Conservation (phyloP, 208 protist genomes). For the Trypanosoma grayi region DNA sequence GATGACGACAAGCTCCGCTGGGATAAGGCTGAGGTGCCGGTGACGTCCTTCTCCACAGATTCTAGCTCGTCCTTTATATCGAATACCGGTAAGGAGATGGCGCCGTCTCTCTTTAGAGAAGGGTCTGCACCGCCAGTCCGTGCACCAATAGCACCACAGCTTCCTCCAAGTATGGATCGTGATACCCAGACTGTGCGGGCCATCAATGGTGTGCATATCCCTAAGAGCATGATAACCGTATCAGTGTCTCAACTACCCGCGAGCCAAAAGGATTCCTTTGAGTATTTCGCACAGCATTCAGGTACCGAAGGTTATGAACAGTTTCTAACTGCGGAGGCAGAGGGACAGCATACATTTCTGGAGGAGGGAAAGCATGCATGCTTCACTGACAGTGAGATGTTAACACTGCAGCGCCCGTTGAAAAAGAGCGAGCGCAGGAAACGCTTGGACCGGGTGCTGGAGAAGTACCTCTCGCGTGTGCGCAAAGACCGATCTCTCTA, state of each 20-base stretch:
- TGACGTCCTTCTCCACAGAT: too few species aligned
- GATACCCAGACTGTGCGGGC: conserved; percentile 48
- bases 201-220: conserved; percentile 78
- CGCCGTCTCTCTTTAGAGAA: neutral
- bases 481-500: conserved; percentile 77
- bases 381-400: conserved; percentile 34
- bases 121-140: neutral
- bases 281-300: conserved; percentile 61
- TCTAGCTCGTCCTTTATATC: too few species aligned
- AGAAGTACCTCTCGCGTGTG: conserved; percentile 66
- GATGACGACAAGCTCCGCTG: neutral
- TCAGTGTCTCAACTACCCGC: conserved; percentile 59
- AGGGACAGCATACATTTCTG: conserved; percentile 40
- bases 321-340: conserved; percentile 30
- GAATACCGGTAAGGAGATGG: too few species aligned
- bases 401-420: conserved; percentile 4
- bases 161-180: conserved; percentile 42
- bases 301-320: conserved; percentile 70
- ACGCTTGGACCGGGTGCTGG: conserved; percentile 48
- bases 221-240: conserved; percentile 63
- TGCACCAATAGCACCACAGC: neutral
- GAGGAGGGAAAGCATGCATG: conserved; percentile 27
- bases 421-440: conserved; percentile 41
- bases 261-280: conserved; percentile 62
- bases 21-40: neutral